Conservation (phyloP, 2,329 filamentous ascomycete genomes). For the Emericellopsis cladophorae region DNA sequence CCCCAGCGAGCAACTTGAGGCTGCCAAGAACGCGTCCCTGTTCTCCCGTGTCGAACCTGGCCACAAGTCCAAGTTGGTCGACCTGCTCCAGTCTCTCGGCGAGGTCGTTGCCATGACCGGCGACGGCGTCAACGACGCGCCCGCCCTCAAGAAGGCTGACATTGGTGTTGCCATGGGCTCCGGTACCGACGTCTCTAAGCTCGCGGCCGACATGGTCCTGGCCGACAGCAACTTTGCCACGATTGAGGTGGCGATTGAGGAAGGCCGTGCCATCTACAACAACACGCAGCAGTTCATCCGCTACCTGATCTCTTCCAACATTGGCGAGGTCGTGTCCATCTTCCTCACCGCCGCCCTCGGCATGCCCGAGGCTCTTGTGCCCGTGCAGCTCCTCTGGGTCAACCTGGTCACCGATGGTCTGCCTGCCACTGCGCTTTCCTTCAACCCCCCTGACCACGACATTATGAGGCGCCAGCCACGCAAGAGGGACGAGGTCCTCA, state of each 20-base stretch:
- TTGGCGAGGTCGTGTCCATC: constrained; percentile 97
- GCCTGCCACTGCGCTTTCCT: constrained; percentile 88
- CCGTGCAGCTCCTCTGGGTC: constrained; percentile 96
- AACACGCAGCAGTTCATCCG: constrained; percentile 99
- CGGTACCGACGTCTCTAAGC: constrained; percentile 90
- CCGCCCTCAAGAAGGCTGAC: constrained; percentile 94
- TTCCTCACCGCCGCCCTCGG: constrained; percentile 93
- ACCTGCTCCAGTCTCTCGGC: constrained; percentile 81
- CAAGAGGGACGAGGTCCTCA: constrained; percentile 84
- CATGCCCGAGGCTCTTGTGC: constrained; percentile 95
- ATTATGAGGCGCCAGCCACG: constrained; percentile 89
- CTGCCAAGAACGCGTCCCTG: constrained; percentile 73
- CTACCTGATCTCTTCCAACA: constrained; percentile 97
- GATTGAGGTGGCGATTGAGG: constrained; percentile 90
- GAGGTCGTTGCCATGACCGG: constrained; percentile 99
- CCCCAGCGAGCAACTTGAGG: constrained; percentile 67
- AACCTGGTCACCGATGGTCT: constrained; percentile 97
- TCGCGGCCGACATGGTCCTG: constrained; percentile 96
- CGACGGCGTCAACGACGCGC: constrained; percentile 96
- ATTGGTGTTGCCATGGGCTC: constrained; percentile 99
- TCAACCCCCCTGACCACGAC: constrained; percentile 97
- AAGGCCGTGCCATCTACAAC: constrained; percentile 97
- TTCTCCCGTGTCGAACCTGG: constrained; percentile 93
- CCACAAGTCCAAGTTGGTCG: constrained; percentile 96
- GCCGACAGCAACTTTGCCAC: constrained; percentile 98